Base-by-base conservation (phyloP, 164 flowering plant genomes). In the Litsea cubeba region DNA sequence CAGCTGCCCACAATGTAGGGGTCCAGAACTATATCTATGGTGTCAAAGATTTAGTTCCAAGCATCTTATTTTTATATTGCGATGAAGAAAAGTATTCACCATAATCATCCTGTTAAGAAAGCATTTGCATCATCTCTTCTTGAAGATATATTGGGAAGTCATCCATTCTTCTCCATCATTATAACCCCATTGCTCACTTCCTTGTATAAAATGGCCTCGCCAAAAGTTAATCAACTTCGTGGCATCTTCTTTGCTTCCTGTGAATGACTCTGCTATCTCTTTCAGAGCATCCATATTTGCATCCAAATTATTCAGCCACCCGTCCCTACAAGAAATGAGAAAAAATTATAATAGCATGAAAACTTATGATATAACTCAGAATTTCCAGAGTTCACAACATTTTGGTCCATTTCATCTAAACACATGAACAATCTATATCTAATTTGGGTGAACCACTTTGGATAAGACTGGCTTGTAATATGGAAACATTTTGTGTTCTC, bases 161-260 rank as follows among this genome's bases (percentile, higher is more conserved):
- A 79, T 76, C 68, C 70, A 72, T 73, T 79, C 76, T 79, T 73
- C 74, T 32, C 71, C 74, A 68, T 72, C 35, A n/a, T 68, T 63
- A 15, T 75, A 72, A 12, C 35, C 65, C 17, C 62, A 72, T 12
- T 72, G 25, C 73, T 76, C 76, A 0, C 6, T 57, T 15, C 46
- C 72, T 5, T 5, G 24, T 23, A 63, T 63, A 28, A 25, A 63
- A 15, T 23, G 25, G 66, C 26, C 32, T 23, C 66, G 32, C 66
- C 66, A 63, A 24, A 23, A 63, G 14, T 23, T 63, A 22, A 63
- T 63, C 26, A 63, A 26, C 30, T 63, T 63, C 17, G 14, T 10
- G 17, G 49, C n/a, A 17, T 28, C 26, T 17, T 66, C 22, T 40
- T 66, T 66, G 20, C 69, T 66, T 7, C 69, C 69, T 6, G n/a